Base-by-base conservation (phyloP, 2,329 filamentous ascomycete species). In the Aspergillus tanneri region DNA sequence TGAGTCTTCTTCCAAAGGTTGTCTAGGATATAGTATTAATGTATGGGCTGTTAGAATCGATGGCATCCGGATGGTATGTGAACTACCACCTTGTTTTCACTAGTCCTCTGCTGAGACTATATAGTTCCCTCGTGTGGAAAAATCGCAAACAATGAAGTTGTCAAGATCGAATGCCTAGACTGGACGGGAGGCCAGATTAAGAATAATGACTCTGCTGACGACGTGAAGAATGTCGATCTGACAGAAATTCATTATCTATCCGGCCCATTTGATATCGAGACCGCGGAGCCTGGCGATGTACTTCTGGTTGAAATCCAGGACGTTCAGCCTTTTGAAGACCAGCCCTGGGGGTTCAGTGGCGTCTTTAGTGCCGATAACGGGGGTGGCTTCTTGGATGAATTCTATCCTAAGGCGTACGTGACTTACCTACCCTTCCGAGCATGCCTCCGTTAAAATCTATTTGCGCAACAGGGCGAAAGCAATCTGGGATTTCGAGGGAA, bases 151-250 rank as follows among this genome's bases (percentile, higher is more conserved):
- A 86, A 85, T 23, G 91, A 96, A 72, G 88, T 88, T 0, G 90
- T 96, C 57, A 95, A 95, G 71, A 95, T 96, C 56, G 89, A 96
- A 76, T 96, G 91, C 62, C 76, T 93, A 6, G 89, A 95, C 72
- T 95, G 89, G 84, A 76, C 73, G 0, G 73, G 73, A 18, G 90
- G 90, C 2, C 90, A 96, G 61, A 95, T 96, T 62, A 79, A 81
- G 46, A 95, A 96, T 71, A 86, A 92, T 56, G 90, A 96, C 68
- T 87, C 80, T 24, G 91, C 91, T n/a, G 87, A 96, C 61, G 91
- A 96, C 63, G 74, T 96, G 49, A 83, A 84, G 52, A 85, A 93
- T 55, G 86, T 95, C 43, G 90, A 96, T 64, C 76, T 96, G 3
- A 95, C 88, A 18, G 80, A 82, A 48, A 81, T 95, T 38, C 91